phyloP scores from a whole-genome alignment of 1,139 yeast genomes.

The Zygosaccharomyces pseudobailii region DNA sequence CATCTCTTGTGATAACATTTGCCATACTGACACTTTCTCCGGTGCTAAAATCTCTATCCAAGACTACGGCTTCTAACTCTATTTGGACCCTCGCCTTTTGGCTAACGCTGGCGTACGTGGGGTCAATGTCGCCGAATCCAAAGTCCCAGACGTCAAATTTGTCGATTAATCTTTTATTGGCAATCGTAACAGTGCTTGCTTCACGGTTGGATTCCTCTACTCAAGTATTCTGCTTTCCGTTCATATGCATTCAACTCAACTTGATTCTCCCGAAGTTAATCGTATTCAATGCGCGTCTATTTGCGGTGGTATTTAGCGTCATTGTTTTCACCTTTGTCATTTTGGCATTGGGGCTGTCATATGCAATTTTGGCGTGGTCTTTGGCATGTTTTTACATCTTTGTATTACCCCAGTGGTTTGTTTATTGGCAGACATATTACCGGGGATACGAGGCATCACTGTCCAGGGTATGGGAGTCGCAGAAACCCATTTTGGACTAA shows the following conservation, averaged over 20 bases:
- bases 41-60: slow-evolving; percentile 79
- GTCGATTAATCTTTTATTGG: slow-evolving; percentile 76
- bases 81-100: slow-evolving; percentile 90
- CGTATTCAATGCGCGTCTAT: slow-evolving; percentile 13
- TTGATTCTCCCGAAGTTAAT: slow-evolving; percentile 28
- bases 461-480: slow-evolving; percentile 31
- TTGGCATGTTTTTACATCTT: slow-evolving; percentile 20
- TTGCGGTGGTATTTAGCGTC: slow-evolving; percentile 17
- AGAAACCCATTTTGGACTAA: slow-evolving; percentile 27
- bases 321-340: slow-evolving; percentile 27
- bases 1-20: slow-evolving; percentile 63
- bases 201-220: slow-evolving; percentile 71
- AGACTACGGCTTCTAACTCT: slow-evolving; percentile 87
- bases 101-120: slow-evolving; percentile 63
- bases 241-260: slow-evolving; percentile 31
- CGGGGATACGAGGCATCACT: slow-evolving; percentile 26
- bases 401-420: slow-evolving; percentile 28
- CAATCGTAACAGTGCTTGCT: slow-evolving; percentile 86
- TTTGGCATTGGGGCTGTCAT: slow-evolving; percentile 21
- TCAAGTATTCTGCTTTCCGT: slow-evolving; percentile 68
- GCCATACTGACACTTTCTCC: slow-evolving; percentile 79
- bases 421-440: slow-evolving; percentile 30
- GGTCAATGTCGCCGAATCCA: slow-evolving; percentile 23
- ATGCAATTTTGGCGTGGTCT: slow-evolving; percentile 18
- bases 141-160: slow-evolving; percentile 45